Percentiles rank a stretch among this genome's conserved stretches.
Conservation (phyloP, 2,329 filamentous ascomycete genomes). For the Albophoma yamanashiensis region DNA sequence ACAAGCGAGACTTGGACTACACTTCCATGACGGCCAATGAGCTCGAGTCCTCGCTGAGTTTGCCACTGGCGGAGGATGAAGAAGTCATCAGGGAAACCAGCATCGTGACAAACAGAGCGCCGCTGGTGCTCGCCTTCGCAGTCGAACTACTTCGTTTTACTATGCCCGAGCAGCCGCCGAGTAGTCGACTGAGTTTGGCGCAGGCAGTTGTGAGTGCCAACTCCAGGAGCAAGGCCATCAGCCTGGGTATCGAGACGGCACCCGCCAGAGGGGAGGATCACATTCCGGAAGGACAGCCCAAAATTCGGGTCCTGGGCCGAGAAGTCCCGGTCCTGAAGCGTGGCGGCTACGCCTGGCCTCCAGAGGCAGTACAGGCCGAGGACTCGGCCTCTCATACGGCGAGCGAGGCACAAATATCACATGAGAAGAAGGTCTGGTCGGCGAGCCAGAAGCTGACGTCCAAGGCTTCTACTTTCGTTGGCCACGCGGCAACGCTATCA, state of each 20-base stretch:
- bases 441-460: constrained; percentile 39
- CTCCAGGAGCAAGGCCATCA: constrained; percentile 65
- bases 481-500: constrained; percentile 30
- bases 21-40: constrained; percentile 40
- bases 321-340: constrained; percentile 67
- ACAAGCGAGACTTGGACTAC: constrained; percentile 24
- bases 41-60: constrained; percentile 49
- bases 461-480: constrained; percentile 47
- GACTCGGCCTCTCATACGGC: constrained; percentile 2
- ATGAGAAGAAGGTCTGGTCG: constrained; percentile 31
- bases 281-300: constrained; percentile 66
- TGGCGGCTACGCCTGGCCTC: constrained; percentile 51
- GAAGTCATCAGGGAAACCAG: constrained; percentile 45
- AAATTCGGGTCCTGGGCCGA: constrained; percentile 60
- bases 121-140: constrained; percentile 71
- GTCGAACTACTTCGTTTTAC: constrained; percentile 65
- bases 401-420: constrained; percentile 8
- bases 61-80: constrained; percentile 49
- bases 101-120: constrained; percentile 69
- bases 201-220: constrained; percentile 79
- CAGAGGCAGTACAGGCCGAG: not conserved
- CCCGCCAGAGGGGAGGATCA: constrained; percentile 57
- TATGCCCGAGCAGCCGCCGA: constrained; percentile 76
- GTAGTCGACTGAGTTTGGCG: constrained; percentile 71
- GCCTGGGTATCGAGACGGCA: constrained; percentile 59